Conservation (phyloP, 257 asterid species). For the Euphrasia confusa region DNA sequence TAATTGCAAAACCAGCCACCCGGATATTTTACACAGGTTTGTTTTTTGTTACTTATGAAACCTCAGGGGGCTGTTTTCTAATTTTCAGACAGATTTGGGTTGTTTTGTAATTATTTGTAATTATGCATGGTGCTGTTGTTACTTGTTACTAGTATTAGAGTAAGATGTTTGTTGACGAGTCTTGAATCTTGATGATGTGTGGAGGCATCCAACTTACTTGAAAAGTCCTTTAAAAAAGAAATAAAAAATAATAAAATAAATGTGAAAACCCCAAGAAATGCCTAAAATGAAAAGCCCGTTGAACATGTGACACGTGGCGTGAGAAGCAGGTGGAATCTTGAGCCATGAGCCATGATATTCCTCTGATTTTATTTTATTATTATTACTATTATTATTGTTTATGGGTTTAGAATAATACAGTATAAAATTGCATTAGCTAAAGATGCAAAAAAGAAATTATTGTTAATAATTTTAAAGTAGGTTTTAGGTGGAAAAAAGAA, state of each 20-base stretch:
- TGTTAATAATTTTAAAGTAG: not conserved
- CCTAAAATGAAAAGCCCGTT: slow-evolving; percentile 2
- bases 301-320: slow-evolving; percentile 14
- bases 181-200: slow-evolving; percentile 1
- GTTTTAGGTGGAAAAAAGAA: not conserved
- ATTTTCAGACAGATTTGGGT: too few species aligned
- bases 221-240: not conserved
- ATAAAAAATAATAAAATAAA: not conserved
- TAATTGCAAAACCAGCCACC: not conserved
- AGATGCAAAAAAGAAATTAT: too few species aligned
- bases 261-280: slow-evolving; percentile 23
- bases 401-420: too few species aligned
- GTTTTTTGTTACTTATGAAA: too few species aligned
- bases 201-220: slow-evolving; percentile 26
- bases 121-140: too few species aligned
- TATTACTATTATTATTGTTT: too few species aligned
- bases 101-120: too few species aligned
- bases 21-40: too few species aligned
- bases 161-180: slow-evolving; percentile 28
- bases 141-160: slow-evolving; percentile 7
- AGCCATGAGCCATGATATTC: not conserved
- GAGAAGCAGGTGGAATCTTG: not conserved
- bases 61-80: too few species aligned
- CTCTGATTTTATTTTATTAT: not conserved
- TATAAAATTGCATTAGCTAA: too few species aligned